Base-by-base conservation (phyloP, 768 basidiomycete species). In the Amanita thiersii region DNA sequence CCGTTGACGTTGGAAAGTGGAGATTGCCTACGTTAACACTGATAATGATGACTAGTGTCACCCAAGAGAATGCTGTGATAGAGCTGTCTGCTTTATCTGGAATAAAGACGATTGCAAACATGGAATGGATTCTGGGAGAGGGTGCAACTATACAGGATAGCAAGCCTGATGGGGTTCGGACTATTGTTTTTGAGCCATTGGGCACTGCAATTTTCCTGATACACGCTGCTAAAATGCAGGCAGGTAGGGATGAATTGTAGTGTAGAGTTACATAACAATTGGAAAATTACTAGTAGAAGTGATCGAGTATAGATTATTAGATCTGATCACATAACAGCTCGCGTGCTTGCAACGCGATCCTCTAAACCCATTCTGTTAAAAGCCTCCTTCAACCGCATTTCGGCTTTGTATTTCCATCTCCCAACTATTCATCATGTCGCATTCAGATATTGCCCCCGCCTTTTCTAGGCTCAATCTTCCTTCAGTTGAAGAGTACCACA, bases 401-500 rank as follows among this genome's bases (percentile, higher is more conserved):
- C 28, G 7, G 23, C 44, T 45, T 25, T n/a, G 29, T 19, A 42
- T 36, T 39, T 47, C 38, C 26, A 37, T 43, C 29, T 21, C 19
- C 34, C 31, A 35, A 6, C 7, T 15, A 9, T 20, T 56, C 52
- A 61, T 47, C 57, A 75, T 76, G 72, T 69, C 75, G 46, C 50
- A 60, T 52, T 46, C 51, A 30, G 66, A 68, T 44, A 44, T 63
- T 40, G 46, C 58, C 17, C 64, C 65, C 19, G 52, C 70, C 32
- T 73, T 80, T 46, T 60, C 75, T 35, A 73, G 68, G 49, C 65
- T 77, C 39, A 57, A 70, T 49, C 68, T 87, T 19, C 84, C 83
- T 1, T 59, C 83, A n/a, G 74, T 78, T 0, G 86, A 83, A 52
- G 86, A 90, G 50, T 96, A 86, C 59, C 73, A 75, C 52, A 82